Base-by-base conservation (phyloP, 1,284 basidiomycete species). In the Ceratobasidium sp. region DNA sequence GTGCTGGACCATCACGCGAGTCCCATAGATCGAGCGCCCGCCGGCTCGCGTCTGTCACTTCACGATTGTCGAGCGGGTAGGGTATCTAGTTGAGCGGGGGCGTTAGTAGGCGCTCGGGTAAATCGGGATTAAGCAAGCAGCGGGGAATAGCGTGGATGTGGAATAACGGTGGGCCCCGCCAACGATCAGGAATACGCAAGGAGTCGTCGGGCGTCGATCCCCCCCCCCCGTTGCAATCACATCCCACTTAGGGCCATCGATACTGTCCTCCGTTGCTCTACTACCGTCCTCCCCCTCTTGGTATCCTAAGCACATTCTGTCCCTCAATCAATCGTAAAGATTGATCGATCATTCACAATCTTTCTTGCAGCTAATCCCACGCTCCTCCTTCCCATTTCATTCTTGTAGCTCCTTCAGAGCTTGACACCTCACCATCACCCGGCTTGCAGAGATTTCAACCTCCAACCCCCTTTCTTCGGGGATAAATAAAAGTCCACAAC, bases 1-100 rank as follows among this genome's bases (percentile, higher is more conserved):
- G 80, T 0, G 80, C 78, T 11, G 89, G 89, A 7, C 90, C 90
- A 82, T 96, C 93, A 69, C 92, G 87, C 33, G 89, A 89, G 31
- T 87, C 88, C 93, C 94, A 95, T 1, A 93, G 84, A 77, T 90
- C 85, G 57, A 91, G 86, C 1, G 94, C 95, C 73, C 89, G 87
- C 65, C 89, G 87, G 78, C 92, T 91, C 14, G 91, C 92, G 14
- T 85, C 89, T 82, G 92, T 90, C 44, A 95, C 90, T 80, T 95
- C 91, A 11, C 87, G 86, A 6, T 86, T 87, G 65, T 91, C 89
- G 19, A 96, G 84, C 1, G 95, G 94, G 76, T 92, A 89, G 0
- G 95, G 95, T 51, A 96, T 95, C 94, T 96, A 77, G 4, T n/a
- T 36, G 31, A 51, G 44, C 60, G 65, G 76, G 67, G 54, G 22